These are phyloP conservation scores for Suillus occidentalis DNA, from an alignment of 768 basidiomycete species.

Conservation along the genomic window DNA sequence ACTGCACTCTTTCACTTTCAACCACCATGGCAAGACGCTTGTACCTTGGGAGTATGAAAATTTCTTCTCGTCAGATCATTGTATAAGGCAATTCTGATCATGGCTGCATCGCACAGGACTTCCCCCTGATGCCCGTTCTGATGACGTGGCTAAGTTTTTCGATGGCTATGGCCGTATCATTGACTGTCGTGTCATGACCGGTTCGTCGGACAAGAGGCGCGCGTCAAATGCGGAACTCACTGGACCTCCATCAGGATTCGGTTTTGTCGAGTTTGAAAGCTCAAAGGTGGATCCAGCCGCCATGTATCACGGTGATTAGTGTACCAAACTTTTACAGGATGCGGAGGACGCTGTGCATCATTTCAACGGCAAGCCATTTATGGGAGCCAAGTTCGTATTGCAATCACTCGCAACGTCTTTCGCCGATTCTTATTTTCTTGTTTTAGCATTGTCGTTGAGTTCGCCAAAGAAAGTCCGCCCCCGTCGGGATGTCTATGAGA, in stretches of 20 bases:
- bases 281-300: constrained; percentile 49
- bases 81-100: constrained; percentile 6
- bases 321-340: constrained; percentile 53
- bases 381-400: constrained; percentile 73
- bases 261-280: constrained; percentile 95
- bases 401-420: not conserved
- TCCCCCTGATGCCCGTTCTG: constrained; percentile 78
- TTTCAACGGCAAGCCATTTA: constrained; percentile 86
- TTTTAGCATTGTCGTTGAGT: constrained; percentile 89
- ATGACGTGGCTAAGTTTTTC: constrained; percentile 87
- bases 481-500: constrained; percentile 73
- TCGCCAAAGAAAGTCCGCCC: constrained; percentile 91
- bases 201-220: constrained; percentile 42
- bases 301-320: constrained; percentile 5
- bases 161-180: constrained; percentile 86
- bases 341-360: constrained; percentile 91
- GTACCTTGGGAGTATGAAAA: constrained; percentile 75
- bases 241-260: constrained; percentile 63
- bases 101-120: constrained; percentile 50
- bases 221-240: constrained; percentile 21
- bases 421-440: not conserved
- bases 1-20: constrained; percentile 28
- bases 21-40: constrained; percentile 77
- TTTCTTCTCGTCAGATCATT: constrained; percentile 10
- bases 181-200: constrained; percentile 94